Evolutionary conservation across 768 basidiomycete genomes (phyloP).

Genomic region (Podaxis sp.): DNA sequence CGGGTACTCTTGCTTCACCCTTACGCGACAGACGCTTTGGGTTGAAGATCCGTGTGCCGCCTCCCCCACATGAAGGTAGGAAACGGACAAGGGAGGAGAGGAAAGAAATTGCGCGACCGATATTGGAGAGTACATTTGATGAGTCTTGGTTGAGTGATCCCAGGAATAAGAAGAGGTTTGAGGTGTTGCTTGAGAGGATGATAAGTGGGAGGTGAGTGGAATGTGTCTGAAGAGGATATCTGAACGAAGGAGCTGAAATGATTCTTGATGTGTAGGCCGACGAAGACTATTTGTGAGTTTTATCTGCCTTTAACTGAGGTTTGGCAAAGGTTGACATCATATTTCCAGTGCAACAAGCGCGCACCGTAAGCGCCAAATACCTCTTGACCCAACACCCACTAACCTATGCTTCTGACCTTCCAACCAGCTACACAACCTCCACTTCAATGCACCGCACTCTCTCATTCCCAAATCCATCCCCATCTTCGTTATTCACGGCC

Average conservation of each 20-base stretch:
- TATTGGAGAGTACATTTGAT: slow-evolving; percentile 13
- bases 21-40: slow-evolving; percentile 3
- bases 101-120: slow-evolving; percentile 16
- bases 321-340: neutral
- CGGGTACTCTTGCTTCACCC: slow-evolving; percentile 27
- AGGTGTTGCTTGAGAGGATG: slow-evolving; percentile 17
- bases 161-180: slow-evolving; percentile 15
- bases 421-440: neutral
- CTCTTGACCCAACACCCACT: too few relatives aligned
- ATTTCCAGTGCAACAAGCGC: slow-evolving; percentile 16
- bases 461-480: slow-evolving; percentile 27
- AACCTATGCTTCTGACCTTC: too few relatives aligned
- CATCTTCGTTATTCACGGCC: slow-evolving; percentile 41
- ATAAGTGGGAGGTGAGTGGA: slow-evolving; percentile 2
- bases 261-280: slow-evolving; percentile 8
- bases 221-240: neutral
- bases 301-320: neutral
- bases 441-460: neutral
- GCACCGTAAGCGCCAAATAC: slow-evolving; percentile 16
- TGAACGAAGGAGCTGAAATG: neutral
- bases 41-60: neutral
- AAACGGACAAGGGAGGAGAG: slow-evolving; percentile 16
- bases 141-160: slow-evolving; percentile 13
- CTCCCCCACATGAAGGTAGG: slow-evolving; percentile 8
- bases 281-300: slow-evolving; percentile 15